These are phyloP conservation scores for Colletotrichum navitas DNA, from an alignment of 2,329 filamentous ascomycete genomes.

Conservation along the genomic window DNA sequence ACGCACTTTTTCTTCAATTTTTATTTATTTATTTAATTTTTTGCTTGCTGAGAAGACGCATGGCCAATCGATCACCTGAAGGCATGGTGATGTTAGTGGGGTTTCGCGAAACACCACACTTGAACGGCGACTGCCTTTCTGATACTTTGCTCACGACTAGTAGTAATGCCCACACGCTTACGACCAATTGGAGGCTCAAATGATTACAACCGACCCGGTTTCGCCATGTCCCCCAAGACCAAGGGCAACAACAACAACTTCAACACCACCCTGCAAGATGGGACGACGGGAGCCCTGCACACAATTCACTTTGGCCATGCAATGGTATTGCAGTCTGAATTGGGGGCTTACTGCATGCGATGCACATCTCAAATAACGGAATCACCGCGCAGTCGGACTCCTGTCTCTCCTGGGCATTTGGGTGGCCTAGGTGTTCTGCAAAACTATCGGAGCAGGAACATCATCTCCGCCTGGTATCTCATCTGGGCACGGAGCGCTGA, in stretches of 20 bases:
- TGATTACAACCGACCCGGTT: neutral
- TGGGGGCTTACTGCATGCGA: neutral
- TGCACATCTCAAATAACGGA: neutral
- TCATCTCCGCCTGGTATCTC: neutral
- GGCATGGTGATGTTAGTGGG: neutral
- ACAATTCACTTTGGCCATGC: neutral
- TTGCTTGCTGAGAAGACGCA: slow-evolving; percentile 11
- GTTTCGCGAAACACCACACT: slow-evolving; percentile 2
- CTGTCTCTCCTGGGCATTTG: neutral
- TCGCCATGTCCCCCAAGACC: neutral
- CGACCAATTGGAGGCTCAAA: neutral
- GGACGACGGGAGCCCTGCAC: neutral
- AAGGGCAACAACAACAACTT: neutral
- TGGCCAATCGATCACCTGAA: slow-evolving; percentile 28
- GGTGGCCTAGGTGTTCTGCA: neutral
- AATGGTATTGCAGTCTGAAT: neutral
- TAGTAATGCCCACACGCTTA: neutral
- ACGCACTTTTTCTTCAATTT: neutral
- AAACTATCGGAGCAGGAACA: slow-evolving; percentile 14
- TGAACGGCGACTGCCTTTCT: slow-evolving; percentile 24
- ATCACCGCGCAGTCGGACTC: slow-evolving; percentile 1
- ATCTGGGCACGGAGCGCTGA: slow-evolving; percentile 6
- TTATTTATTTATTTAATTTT: too few relatives aligned
- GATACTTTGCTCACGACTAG: neutral
- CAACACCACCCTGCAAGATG: neutral